Base-by-base conservation (phyloP, 208 protist genomes). In the Novymonas esmeraldas region DNA sequence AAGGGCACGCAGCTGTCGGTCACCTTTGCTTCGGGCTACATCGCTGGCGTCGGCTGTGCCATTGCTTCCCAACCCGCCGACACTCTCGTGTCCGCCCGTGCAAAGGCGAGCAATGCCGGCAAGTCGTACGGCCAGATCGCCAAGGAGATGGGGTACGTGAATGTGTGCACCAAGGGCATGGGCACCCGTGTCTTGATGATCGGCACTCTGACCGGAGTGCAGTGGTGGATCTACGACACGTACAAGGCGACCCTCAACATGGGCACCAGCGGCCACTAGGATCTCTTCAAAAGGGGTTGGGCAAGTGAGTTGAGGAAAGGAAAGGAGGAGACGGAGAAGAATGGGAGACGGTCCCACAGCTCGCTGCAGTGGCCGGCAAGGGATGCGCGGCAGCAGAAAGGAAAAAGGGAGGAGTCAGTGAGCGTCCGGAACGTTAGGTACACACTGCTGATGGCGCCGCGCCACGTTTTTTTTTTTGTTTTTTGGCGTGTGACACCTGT, bases 11-110 rank as follows among this genome's bases (percentile, higher is more conserved):
- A 98, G 74, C 83, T 95, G 34, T 78, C 70, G 60, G 87, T 98
- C 71, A 98, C 90, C 56, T 98, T 99, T 70, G 79, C 79, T 38
- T 95, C 94, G 6, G 97, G 97, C 64, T 98, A 97, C 81, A 91
- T 95, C 69, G 97, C 97, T 38, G 97, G 97, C 82, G 84, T 98
- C 51, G 78, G 96, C 68, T 97, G 92, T 78, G 97, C 93, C 54
- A 92, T 98, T 68, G 93, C 98, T 22, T 98, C 97, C 11, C 97
- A 99, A 79, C 97, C 97, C 14, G 96, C 96, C 42, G 97, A 99
- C 70, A 94, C 92, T 14, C 69, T 99, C 16, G 87, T 98, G 16
- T 98, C 96, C 22, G 80, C 90, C 24, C 85, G 96, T 49, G 91
- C 87, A 64, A 98, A 98, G 80, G 64, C 78, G 9, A 79, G 84